phyloP scores from a whole-genome alignment of 331 rosid species.

The Dryas integrifolia region DNA sequence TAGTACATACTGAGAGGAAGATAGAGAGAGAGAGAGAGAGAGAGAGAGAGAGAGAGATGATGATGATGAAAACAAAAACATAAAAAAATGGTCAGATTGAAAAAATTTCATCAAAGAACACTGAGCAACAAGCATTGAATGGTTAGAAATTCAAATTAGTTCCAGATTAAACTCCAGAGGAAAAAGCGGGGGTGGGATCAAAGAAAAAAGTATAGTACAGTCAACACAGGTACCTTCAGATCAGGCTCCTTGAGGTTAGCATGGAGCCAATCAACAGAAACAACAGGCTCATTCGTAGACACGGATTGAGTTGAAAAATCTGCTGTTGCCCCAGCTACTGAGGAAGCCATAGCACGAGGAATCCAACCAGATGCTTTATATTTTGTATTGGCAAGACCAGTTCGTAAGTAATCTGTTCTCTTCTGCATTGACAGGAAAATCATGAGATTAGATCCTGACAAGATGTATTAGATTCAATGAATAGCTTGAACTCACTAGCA shows the following conservation, averaged over 20 bases:
- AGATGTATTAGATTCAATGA: not conserved
- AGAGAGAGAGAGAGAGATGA: not conserved
- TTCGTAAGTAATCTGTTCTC: conserved; percentile 31
- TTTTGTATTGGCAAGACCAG: conserved; percentile 35
- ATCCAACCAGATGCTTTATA: conserved; percentile 33
- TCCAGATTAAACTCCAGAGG: not conserved
- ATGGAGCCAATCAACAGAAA: conserved; percentile 88
- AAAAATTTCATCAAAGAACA: not conserved
- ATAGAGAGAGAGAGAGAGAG: not conserved
- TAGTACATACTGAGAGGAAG: too few relatives aligned
- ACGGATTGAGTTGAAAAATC: conserved; percentile 56
- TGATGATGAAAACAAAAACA: not conserved
- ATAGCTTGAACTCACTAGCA: not conserved
- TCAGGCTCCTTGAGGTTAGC: conserved; percentile 71
- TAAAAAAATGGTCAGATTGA: not conserved
- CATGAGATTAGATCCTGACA: not conserved
- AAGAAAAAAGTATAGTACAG: not conserved
- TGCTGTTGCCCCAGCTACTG: conserved; percentile 47
- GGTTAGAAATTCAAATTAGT: not conserved
- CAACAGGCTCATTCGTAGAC: conserved; percentile 67
- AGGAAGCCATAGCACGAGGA: conserved; percentile 61
- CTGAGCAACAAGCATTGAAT: not conserved
- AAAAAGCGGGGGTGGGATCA: not conserved
- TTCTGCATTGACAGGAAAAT: conserved; percentile 49
- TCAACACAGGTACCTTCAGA: conserved; percentile 52